Percentiles rank a stretch among this genome's conserved stretches.
phyloP scores from a whole-genome alignment of 495 filamentous ascomycete genomes.

The Trichocladium antarcticum region DNA sequence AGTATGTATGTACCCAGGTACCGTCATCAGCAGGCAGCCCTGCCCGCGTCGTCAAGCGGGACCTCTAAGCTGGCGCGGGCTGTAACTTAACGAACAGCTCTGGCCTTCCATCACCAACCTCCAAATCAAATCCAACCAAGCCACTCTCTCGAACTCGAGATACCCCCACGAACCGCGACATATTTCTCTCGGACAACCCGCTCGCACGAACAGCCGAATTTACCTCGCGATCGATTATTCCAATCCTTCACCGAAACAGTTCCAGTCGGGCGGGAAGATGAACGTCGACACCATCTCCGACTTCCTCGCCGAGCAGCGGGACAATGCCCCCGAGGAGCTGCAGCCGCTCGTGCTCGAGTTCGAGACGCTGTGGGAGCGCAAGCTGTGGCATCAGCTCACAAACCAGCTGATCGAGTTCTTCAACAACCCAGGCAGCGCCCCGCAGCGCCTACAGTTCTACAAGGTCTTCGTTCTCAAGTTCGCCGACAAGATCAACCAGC shows the following conservation, averaged over 20 bases:
- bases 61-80: conserved; percentile 10
- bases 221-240: too few species aligned
- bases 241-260: too few species aligned
- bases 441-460: conserved; percentile 80
- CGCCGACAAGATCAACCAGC: conserved; percentile 95
- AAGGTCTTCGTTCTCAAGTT: conserved; percentile 93
- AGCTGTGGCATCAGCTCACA: conserved; percentile 98
- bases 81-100: conserved; percentile 10
- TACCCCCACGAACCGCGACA: conserved; percentile 1
- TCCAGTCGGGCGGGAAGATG: conserved; percentile 37
- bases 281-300: conserved; percentile 79
- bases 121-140: background rate
- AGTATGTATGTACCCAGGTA: too few species aligned
- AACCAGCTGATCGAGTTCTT: conserved; percentile 83
- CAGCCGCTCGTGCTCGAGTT: conserved; percentile 83
- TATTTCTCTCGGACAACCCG: background rate
- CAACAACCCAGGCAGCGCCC: conserved; percentile 62
- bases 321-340: conserved; percentile 72
- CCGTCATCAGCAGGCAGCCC: conserved; percentile 20
- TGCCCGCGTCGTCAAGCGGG: conserved; percentile 26
- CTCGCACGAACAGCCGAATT: background rate
- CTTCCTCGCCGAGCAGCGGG: conserved; percentile 80
- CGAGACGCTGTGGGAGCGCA: conserved; percentile 96
- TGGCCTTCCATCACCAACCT: conserved; percentile 9
- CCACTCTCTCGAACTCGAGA: background rate